phyloP scores from a whole-genome alignment of 2,329 filamentous ascomycete species.

The Venturia oleaginea region DNA sequence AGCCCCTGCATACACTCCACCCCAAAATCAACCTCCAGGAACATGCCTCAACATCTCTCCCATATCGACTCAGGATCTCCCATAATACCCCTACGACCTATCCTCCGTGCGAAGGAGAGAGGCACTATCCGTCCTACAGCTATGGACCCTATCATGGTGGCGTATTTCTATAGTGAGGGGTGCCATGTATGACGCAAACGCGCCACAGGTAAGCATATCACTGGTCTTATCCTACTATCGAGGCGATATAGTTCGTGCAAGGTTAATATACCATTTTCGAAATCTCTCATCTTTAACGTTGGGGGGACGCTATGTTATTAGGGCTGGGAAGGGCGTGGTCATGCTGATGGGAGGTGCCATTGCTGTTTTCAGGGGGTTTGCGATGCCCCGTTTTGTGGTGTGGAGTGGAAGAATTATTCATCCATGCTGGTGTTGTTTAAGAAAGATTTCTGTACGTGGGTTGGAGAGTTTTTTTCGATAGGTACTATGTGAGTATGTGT shows the following conservation, averaged over 20 bases:
- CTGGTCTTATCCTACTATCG: neutral
- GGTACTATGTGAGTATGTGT: too few species aligned
- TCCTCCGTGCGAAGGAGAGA: neutral
- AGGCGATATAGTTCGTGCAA: constrained; percentile 6
- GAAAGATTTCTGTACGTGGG: too few species aligned
- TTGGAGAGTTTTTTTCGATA: neutral
- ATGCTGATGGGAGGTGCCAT: neutral
- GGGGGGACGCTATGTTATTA: neutral
- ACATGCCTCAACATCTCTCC: neutral
- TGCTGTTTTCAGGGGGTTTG: neutral
- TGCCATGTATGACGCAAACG: constrained; percentile 8
- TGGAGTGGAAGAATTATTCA: neutral
- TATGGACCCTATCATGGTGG: neutral
- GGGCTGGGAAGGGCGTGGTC: neutral
- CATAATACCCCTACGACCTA: neutral
- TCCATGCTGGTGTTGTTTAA: neutral
- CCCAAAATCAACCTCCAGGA: neutral
- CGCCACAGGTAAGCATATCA: neutral
- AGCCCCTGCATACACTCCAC: neutral
- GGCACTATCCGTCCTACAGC: constrained; percentile 4
- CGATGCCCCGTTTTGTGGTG: neutral
- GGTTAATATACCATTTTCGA: neutral
- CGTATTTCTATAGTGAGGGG: neutral
- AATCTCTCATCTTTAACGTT: neutral
- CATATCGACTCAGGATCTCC: neutral